phyloP scores from a whole-genome alignment of 2,329 filamentous ascomycete species.

The Aaosphaeria arxii region DNA sequence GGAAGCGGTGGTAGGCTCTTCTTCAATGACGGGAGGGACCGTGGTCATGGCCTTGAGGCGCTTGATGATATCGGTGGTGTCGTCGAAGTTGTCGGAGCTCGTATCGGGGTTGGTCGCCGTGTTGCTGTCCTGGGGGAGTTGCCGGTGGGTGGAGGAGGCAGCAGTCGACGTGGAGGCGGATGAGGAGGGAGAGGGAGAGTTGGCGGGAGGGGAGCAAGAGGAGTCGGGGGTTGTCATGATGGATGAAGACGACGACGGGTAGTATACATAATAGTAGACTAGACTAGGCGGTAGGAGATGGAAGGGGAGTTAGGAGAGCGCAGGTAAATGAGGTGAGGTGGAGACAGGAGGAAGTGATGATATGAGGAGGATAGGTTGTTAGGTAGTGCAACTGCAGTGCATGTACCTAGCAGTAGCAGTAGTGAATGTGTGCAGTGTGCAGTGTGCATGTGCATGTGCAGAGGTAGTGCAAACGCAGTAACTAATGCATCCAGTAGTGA shows the following conservation, averaged over 20 bases:
- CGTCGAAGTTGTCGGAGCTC: not conserved
- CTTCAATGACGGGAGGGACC: constrained; percentile 2
- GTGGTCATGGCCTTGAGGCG: constrained; percentile 20
- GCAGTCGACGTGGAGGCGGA: not conserved
- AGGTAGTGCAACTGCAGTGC: not conserved
- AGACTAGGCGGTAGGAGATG: not conserved
- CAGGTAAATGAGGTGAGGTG: not conserved
- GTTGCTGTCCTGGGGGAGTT: not conserved
- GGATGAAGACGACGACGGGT: constrained; percentile 9
- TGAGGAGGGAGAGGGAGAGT: not conserved
- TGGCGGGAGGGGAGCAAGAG: constrained; percentile 5
- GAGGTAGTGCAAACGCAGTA: not conserved
- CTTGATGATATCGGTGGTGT: constrained; percentile 18
- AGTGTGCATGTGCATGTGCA: not conserved
- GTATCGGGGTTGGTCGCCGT: not conserved
- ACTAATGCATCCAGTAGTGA: not conserved
- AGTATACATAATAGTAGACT: constrained; percentile 24
- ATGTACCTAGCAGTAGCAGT: too few species aligned
- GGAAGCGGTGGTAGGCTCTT: not conserved
- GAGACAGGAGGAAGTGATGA: not conserved
- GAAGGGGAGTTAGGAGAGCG: not conserved
- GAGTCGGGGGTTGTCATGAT: constrained; percentile 24
- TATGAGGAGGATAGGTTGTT: not conserved
- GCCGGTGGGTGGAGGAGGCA: not conserved
- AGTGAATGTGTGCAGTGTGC: not conserved